Evolutionary conservation across 768 basidiomycete genomes (phyloP).

Genomic region (Podaxis pistillaris): DNA sequence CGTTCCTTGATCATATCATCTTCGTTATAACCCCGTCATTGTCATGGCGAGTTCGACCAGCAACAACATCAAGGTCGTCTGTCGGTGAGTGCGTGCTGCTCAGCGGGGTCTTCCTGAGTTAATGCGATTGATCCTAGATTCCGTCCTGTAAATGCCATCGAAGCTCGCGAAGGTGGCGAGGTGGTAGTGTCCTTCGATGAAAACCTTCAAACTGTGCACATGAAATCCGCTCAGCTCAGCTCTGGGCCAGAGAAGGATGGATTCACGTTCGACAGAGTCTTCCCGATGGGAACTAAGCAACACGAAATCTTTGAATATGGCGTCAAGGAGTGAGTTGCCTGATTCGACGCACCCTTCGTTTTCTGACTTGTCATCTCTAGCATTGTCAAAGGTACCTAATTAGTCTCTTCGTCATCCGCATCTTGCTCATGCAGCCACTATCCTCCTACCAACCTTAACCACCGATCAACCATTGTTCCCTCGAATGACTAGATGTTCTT

Average conservation of each 20-base stretch:
- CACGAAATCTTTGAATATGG: conserved; percentile 98
- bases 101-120: neutral
- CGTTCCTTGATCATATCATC: conserved; percentile 12
- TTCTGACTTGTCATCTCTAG: conserved; percentile 35
- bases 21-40: conserved; percentile 4
- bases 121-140: conserved; percentile 52
- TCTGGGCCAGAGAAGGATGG: conserved; percentile 94
- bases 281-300: conserved; percentile 89
- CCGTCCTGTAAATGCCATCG: conserved; percentile 92
- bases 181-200: conserved; percentile 89
- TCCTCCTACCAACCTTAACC: neutral
- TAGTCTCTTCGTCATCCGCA: neutral
- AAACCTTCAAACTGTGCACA: conserved; percentile 77
- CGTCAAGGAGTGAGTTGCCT: conserved; percentile 80
- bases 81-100: conserved; percentile 70
- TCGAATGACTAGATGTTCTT: conserved; percentile 73
- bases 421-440: neutral
- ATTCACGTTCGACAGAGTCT: conserved; percentile 96
- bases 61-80: conserved; percentile 94
- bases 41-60: conserved; percentile 65
- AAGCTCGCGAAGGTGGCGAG: conserved; percentile 83
- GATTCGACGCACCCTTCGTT: conserved; percentile 7
- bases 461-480: neutral
- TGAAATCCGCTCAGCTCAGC: conserved; percentile 66
- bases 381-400: conserved; percentile 77